Conservation (phyloP, 1,139 yeast genomes). For the Magnusiomyces magnusii region DNA sequence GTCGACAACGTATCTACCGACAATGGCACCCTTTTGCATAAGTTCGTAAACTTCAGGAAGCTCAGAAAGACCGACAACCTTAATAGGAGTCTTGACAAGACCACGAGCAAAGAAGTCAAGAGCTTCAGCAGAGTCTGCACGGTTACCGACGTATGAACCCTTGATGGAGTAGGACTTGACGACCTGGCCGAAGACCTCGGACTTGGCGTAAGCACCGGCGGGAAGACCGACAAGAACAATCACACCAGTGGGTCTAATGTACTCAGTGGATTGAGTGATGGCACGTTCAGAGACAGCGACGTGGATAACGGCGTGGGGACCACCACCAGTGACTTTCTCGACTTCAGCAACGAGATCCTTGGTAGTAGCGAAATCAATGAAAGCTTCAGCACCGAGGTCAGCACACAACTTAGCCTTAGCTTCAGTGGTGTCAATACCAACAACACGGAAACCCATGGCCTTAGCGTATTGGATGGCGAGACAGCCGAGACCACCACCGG, state of each 20-base stretch:
- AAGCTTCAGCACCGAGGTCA: conserved; percentile 61
- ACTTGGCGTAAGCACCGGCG: conserved; percentile 54
- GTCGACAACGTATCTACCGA: conserved; percentile 69
- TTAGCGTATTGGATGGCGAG: conserved; percentile 73
- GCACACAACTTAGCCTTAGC: conserved; percentile 51
- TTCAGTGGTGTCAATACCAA: conserved; percentile 70
- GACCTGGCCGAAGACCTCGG: conserved; percentile 59
- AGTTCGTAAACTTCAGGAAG: conserved; percentile 52
- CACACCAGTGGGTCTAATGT: conserved; percentile 67
- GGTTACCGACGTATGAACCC: conserved; percentile 77
- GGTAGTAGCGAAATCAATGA: conserved; percentile 48
- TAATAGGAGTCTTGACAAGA: conserved; percentile 58
- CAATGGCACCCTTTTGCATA: conserved; percentile 66
- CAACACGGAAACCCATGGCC: conserved; percentile 73
- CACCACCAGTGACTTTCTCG: conserved; percentile 56
- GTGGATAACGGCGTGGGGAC: conserved; percentile 72
- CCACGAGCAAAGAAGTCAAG: conserved; percentile 66
- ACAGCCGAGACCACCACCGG: conserved; percentile 81
- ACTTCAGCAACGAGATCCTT: conserved; percentile 48
- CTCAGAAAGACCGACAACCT: conserved; percentile 55
- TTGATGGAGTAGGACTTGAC: conserved; percentile 55
- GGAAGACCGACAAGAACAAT: conserved; percentile 79
- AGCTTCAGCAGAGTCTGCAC: conserved; percentile 74
- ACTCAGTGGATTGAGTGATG: conserved; percentile 57
- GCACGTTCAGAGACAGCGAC: conserved; percentile 74